Conservation (phyloP, 1,284 basidiomycete species). For the Tilletiaria anomala region DNA sequence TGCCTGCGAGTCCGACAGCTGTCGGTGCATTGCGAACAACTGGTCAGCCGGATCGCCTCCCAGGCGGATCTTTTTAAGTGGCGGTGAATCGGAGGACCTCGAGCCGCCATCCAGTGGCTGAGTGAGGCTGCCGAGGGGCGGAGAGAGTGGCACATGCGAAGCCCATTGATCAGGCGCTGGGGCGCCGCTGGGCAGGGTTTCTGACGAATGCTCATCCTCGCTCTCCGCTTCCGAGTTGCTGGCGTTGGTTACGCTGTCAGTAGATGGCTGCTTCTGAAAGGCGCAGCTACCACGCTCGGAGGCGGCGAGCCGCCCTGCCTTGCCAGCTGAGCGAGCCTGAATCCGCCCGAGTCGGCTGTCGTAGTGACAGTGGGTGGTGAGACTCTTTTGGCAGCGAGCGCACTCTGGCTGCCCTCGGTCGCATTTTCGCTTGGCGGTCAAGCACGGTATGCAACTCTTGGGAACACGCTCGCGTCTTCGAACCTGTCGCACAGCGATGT, state of each 20-base stretch:
- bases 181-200: neutral
- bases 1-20: neutral
- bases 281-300: neutral
- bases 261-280: slow-evolving; percentile 8
- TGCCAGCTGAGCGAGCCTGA: slow-evolving; percentile 1
- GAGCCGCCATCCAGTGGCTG: no score
- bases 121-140: no score
- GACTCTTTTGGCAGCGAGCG: slow-evolving; percentile 8
- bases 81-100: no score
- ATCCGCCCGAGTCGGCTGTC: slow-evolving; percentile 8
- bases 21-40: neutral
- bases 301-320: neutral
- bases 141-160: no score
- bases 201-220: neutral
- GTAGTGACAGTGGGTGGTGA: slow-evolving; percentile 9
- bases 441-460: slow-evolving; percentile 14
- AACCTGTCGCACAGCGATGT: neutral
- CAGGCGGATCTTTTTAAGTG: no score
- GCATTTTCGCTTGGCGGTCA: slow-evolving; percentile 15
- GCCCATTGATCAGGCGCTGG: no score
- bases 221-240: slow-evolving; percentile 3
- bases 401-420: slow-evolving; percentile 13
- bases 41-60: neutral
- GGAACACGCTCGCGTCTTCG: slow-evolving; percentile 16
- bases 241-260: neutral